Evolutionary conservation across 768 basidiomycete species (phyloP).

Genomic region (Pisolithus orientalis): DNA sequence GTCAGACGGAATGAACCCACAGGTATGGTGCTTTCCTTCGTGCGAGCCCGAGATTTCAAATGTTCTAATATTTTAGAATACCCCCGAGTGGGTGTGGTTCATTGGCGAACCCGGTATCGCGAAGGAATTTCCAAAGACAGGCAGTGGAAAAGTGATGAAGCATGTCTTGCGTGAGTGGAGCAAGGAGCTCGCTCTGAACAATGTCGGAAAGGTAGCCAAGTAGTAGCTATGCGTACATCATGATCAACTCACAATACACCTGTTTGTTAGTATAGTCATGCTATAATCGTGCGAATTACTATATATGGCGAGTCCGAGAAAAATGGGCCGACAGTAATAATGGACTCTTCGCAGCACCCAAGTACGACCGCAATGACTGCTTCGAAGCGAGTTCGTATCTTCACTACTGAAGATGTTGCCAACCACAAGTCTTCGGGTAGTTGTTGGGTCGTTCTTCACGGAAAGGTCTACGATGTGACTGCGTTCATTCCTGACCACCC

Average conservation of each 20-base stretch:
- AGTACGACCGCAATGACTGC: slow-evolving; percentile 42
- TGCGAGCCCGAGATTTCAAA: slow-evolving; percentile 3
- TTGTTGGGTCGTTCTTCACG: slow-evolving; percentile 78
- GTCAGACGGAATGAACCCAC: slow-evolving; percentile 63
- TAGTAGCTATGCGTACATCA: too few species aligned
- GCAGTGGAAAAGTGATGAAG: slow-evolving; percentile 85
- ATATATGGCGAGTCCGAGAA: too few species aligned
- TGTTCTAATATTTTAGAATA: slow-evolving; percentile 45
- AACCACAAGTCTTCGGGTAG: slow-evolving; percentile 51
- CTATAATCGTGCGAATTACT: too few species aligned
- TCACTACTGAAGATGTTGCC: slow-evolving; percentile 67
- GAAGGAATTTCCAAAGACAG: slow-evolving; percentile 72
- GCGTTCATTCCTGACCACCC: slow-evolving; percentile 83
- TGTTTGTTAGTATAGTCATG: too few species aligned
- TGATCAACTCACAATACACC: too few species aligned
- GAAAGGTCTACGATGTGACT: slow-evolving; percentile 89
- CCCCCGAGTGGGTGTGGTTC: slow-evolving; percentile 82
- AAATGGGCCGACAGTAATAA: too few species aligned
- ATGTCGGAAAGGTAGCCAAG: slow-evolving; percentile 30
- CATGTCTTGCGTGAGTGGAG: slow-evolving; percentile 71
- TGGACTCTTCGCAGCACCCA: too few species aligned
- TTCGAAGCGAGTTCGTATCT: slow-evolving; percentile 61
- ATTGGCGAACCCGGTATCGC: slow-evolving; percentile 56
- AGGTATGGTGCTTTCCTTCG: slow-evolving; percentile 38
- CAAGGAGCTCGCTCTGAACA: slow-evolving; percentile 41